A percentile compares a stretch with the other conserved stretches of the same genome.
Conservation (phyloP, 73 alveolate genomes). For the Paramecium biaurelia region DNA sequence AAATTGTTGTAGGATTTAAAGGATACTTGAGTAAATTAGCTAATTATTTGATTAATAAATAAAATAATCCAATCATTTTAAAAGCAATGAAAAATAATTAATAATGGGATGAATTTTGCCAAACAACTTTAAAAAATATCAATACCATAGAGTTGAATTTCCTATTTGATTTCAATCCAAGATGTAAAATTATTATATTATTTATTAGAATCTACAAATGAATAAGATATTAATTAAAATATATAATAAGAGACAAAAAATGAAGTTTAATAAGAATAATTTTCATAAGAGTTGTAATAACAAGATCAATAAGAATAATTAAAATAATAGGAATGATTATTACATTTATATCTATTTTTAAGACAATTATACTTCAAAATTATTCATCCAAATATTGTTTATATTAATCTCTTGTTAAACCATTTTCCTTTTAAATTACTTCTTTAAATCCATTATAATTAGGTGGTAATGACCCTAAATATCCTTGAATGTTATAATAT, state of each 20-base stretch:
- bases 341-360: neutral
- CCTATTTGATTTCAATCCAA: neutral
- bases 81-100: neutral
- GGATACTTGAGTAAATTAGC: neutral
- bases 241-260: neutral
- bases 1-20: neutral
- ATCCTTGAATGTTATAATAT: neutral
- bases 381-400: neutral
- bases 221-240: neutral
- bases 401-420: neutral
- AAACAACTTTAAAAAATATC: neutral
- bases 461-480: neutral
- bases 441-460: neutral
- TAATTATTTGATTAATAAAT: neutral
- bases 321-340: neutral
- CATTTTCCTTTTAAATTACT: neutral
- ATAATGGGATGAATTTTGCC: neutral
- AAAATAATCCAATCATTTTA: neutral
- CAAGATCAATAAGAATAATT: neutral
- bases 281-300: neutral
- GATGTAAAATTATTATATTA: neutral
- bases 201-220: neutral
- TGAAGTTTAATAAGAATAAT: neutral
- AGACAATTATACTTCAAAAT: neutral
- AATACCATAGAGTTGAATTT: neutral